phyloP scores from a whole-genome alignment of 805 yeast species.

The Wickerhamomyces bovis region DNA sequence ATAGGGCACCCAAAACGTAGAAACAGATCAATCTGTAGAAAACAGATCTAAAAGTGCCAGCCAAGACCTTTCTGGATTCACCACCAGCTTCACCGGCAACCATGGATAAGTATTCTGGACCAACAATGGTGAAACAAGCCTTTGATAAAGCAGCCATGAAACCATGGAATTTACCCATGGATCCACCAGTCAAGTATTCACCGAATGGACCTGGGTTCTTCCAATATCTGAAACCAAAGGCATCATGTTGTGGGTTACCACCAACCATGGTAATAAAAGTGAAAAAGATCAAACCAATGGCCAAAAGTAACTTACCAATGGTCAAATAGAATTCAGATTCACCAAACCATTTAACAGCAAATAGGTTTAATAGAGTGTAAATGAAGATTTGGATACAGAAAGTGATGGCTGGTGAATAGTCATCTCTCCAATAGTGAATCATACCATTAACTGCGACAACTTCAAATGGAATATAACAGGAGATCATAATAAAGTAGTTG shows the following conservation, averaged over 20 bases:
- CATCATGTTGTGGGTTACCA: constrained; percentile 67
- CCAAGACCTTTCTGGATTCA: constrained; percentile 64
- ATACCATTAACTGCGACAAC: constrained; percentile 70
- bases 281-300: constrained; percentile 62
- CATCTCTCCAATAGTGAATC: constrained; percentile 73
- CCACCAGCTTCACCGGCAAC: constrained; percentile 74
- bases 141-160: constrained; percentile 62
- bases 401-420: constrained; percentile 63
- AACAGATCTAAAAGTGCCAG: constrained; percentile 70
- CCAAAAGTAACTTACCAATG: constrained; percentile 61
- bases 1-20: constrained; percentile 60
- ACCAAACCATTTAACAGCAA: constrained; percentile 70
- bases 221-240: constrained; percentile 49
- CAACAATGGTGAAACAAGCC: constrained; percentile 74
- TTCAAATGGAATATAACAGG: constrained; percentile 73
- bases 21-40: constrained; percentile 55
- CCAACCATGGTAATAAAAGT: constrained; percentile 79
- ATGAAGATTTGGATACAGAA: constrained; percentile 57
- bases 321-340: constrained; percentile 76
- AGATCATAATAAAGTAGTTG: constrained; percentile 67
- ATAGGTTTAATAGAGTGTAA: constrained; percentile 56
- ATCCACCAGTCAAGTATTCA: constrained; percentile 46
- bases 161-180: constrained; percentile 61
- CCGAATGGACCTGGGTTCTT: constrained; percentile 47
- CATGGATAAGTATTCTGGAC: constrained; percentile 81